A percentile compares a stretch with the other conserved stretches of the same genome.
phyloP scores from a whole-genome alignment of 805 yeast species.

The Metschnikowia dekortorum region DNA sequence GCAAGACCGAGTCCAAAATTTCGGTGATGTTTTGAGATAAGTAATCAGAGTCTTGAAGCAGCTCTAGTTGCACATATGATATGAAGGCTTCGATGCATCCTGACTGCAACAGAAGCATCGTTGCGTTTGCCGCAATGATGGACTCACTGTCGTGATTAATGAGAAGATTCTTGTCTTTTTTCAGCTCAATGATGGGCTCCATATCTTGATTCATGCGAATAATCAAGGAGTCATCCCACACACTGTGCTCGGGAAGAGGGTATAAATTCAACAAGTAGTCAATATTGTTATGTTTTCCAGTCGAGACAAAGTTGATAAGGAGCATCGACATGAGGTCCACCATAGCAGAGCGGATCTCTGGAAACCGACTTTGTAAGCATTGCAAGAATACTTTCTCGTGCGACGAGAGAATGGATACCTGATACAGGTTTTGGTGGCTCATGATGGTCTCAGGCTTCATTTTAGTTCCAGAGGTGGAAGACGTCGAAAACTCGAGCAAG shows the following conservation, averaged over 20 bases:
- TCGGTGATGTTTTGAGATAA: conserved; percentile 23
- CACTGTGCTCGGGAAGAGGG: conserved; percentile 27
- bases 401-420: conserved; percentile 23
- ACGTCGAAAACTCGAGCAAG: conserved; percentile 32
- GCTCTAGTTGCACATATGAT: conserved; percentile 37
- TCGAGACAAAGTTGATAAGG: conserved; percentile 33
- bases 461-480: conserved; percentile 35
- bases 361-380: conserved; percentile 29
- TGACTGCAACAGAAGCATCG: conserved; percentile 22
- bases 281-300: conserved; percentile 33
- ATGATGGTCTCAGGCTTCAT: conserved; percentile 40
- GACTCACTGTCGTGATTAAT: conserved; percentile 25
- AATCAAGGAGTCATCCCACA: conserved; percentile 26
- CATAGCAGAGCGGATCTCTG: conserved; percentile 35
- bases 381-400: conserved; percentile 28
- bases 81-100: conserved; percentile 33
- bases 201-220: conserved; percentile 18
- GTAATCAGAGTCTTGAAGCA: conserved; percentile 36
- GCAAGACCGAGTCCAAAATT: conserved; percentile 29
- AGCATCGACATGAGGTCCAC: conserved; percentile 33
- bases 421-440: conserved; percentile 38
- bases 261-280: conserved; percentile 33
- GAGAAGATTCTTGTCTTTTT: conserved; percentile 21
- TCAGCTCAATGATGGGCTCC: conserved; percentile 16
- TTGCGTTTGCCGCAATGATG: conserved; percentile 19